A percentile compares a stretch with the other conserved stretches of the same genome.
Conservation (phyloP, 495 filamentous ascomycete species). For the Amphirosellinia nigrospora region DNA sequence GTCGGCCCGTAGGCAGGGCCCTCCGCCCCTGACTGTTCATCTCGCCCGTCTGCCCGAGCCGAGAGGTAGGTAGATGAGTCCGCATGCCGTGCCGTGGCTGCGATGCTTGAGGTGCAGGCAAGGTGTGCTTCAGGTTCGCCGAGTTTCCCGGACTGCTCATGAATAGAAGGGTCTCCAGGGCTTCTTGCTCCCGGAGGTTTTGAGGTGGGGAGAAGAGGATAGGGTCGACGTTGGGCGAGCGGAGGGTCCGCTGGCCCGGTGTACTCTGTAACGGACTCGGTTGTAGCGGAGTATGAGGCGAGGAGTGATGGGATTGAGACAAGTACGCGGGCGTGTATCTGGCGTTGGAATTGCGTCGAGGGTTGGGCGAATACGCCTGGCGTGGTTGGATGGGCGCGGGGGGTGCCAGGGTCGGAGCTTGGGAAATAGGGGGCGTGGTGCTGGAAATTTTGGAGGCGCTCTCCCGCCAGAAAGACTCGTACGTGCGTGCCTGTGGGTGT, state of each 20-base stretch:
- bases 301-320: constrained; percentile 45
- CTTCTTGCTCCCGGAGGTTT: constrained; percentile 75
- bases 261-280: constrained; percentile 45
- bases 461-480: constrained; percentile 55
- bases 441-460: constrained; percentile 30
- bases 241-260: constrained; percentile 36
- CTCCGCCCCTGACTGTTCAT: constrained; percentile 44
- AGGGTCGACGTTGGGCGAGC: constrained; percentile 69
- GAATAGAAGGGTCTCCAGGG: constrained; percentile 84
- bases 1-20: constrained; percentile 52
- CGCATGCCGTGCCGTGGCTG: constrained; percentile 34
- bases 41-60: constrained; percentile 31
- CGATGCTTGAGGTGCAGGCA: constrained; percentile 41
- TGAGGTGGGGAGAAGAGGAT: constrained; percentile 57
- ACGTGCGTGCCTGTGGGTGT: constrained; percentile 38
- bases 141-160: constrained; percentile 87
- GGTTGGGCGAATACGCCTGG: constrained; percentile 33
- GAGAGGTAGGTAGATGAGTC: constrained; percentile 49
- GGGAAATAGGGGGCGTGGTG: constrained; percentile 34
- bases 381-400: constrained; percentile 64
- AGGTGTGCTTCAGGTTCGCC: constrained; percentile 58
- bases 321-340: constrained; percentile 47
- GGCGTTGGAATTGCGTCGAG: constrained; percentile 48
- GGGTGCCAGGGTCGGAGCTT: constrained; percentile 57
- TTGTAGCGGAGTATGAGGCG: constrained; percentile 47